Evolutionary conservation across 768 basidiomycete species (phyloP), one percentile per base, ranked within the genome.

Genomic region (Neoboletus brunneissimus): DNA sequence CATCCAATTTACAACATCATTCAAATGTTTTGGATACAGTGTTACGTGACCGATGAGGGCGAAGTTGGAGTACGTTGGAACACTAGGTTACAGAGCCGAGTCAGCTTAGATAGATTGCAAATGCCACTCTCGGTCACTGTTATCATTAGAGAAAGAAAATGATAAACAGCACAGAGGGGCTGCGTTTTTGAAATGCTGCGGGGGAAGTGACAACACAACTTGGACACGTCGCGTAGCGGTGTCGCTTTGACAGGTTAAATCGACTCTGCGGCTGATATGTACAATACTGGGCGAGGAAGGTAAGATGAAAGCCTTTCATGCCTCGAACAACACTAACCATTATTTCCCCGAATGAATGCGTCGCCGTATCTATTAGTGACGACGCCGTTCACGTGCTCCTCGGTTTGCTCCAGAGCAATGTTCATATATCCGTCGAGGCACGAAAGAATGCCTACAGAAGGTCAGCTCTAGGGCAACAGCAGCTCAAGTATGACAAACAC

Each of bases 361-460:
- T 99, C 95, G 2, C 96, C 94, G 64, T 96, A 98, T 57, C 79
- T 81, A 68, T 95, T 96, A 34, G 91, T 95, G 47, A 90, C 81
- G n/a, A 73, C 65, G 4, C 94, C 94, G 59, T 90, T 87, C 11
- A 95, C 91, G 71, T 94, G 86, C 73, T 99, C 97, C 74, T 97
- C 94, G 4, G 95, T 97, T 72, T 97, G 91, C 74, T 99, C 97
- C 35, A 98, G 75, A 15, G 94, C 97, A 48, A 98, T 96, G 75
- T 98, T 98, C 97, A 99, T 98, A 73, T 97, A 98, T 0, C 95
- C 95, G 73, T 98, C 97, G 23, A 98, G 81, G 67, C 97, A 98
- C 4, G 94, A 95, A 15, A 99, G 76, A 4, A 94, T 80, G 20
- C 96, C 96, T 98, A 6, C 12, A n/a, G 41, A 38, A 48, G 23